These are phyloP conservation scores for Knufia petricola DNA, from an alignment of 2,329 filamentous ascomycete genomes.

Conservation along the genomic window DNA sequence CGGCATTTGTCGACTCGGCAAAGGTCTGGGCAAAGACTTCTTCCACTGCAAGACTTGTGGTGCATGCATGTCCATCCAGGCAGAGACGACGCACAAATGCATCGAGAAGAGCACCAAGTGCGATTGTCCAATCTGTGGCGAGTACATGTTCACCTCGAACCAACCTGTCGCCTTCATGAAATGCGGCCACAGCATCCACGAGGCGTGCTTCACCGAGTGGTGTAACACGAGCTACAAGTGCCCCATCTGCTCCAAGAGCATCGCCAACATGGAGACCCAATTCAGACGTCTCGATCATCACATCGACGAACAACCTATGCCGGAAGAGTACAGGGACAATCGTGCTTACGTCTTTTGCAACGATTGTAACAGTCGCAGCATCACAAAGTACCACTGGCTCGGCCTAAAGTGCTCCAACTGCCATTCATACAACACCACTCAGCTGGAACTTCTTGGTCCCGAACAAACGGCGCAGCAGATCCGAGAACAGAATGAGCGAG, in stretches of 20 bases:
- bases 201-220: slow-evolving; percentile 76
- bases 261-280: slow-evolving; percentile 94
- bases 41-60: slow-evolving; percentile 97
- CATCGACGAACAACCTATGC: slow-evolving; percentile 87
- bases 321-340: slow-evolving; percentile 66
- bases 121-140: slow-evolving; percentile 91
- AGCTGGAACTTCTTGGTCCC: slow-evolving; percentile 32
- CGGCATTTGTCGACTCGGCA: slow-evolving; percentile 84
- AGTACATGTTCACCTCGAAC: slow-evolving; percentile 91
- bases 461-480: slow-evolving; percentile 21
- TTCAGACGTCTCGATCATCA: slow-evolving; percentile 85
- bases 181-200: slow-evolving; percentile 93
- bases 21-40: slow-evolving; percentile 90
- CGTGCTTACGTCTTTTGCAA: slow-evolving; percentile 84
- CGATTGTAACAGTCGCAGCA: slow-evolving; percentile 81
- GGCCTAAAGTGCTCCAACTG: slow-evolving; percentile 70
- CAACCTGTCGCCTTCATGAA: slow-evolving; percentile 85
- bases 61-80: slow-evolving; percentile 85
- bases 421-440: slow-evolving; percentile 39
- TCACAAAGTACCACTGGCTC: slow-evolving; percentile 86
- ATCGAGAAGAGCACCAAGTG: slow-evolving; percentile 91
- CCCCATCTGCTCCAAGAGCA: slow-evolving; percentile 89
- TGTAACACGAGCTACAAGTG: slow-evolving; percentile 90
- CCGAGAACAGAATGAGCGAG: slow-evolving; percentile 14
- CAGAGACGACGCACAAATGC: slow-evolving; percentile 77